These are phyloP conservation scores for Syzygium grande DNA, from an alignment of 345 rosid species.

Conservation along the genomic window DNA sequence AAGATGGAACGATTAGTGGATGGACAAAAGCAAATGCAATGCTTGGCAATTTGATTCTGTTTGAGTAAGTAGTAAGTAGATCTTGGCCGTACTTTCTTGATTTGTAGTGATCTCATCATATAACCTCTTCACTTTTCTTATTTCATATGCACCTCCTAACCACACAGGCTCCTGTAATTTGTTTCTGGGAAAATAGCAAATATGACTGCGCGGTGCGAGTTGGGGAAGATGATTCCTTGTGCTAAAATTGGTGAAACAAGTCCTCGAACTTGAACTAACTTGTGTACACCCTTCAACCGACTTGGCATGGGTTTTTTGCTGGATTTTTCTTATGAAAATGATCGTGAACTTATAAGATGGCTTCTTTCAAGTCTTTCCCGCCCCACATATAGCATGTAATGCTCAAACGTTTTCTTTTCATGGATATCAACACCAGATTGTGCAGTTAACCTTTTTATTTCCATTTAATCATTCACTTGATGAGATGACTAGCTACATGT, in stretches of 20 bases:
- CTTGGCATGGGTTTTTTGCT: background rate
- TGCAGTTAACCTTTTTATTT: background rate
- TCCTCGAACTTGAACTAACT: background rate
- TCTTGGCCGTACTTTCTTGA: background rate
- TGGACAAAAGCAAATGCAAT: background rate
- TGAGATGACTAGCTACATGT: background rate
- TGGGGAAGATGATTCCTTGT: background rate
- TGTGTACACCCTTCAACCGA: background rate
- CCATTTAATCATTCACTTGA: background rate
- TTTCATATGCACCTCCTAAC: too few species aligned
- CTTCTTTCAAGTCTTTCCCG: background rate
- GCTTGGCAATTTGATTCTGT: background rate
- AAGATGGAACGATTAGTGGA: background rate
- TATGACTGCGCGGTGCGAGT: background rate
- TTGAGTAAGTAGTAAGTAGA: background rate
- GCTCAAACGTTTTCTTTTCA: background rate
- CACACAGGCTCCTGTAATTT: background rate
- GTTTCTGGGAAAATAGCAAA: too few species aligned
- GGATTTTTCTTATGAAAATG: background rate
- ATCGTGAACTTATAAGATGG: background rate
- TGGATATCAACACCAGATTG: background rate
- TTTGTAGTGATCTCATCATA: background rate
- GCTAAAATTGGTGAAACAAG: background rate
- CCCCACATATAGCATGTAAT: background rate
- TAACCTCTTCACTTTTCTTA: background rate